phyloP scores from a whole-genome alignment of 768 basidiomycete species.

The Phylloporus sp. region DNA sequence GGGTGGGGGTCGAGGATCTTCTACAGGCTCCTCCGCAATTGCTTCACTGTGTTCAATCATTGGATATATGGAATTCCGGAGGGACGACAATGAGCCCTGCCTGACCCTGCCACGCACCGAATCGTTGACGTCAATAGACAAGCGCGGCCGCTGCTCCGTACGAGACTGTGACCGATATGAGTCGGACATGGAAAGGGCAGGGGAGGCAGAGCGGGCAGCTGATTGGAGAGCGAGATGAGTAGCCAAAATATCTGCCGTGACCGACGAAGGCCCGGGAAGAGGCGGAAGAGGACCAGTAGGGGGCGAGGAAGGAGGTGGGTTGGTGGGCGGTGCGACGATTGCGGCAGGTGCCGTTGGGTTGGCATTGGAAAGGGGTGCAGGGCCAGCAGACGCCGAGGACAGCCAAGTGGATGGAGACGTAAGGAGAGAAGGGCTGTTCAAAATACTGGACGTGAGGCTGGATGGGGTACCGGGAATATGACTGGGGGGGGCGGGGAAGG shows the following conservation, averaged over 20 bases:
- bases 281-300: constrained; percentile 60
- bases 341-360: constrained; percentile 7
- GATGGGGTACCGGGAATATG: constrained; percentile 28
- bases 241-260: constrained; percentile 45
- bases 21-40: constrained; percentile 19
- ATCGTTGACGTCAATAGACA: constrained; percentile 12
- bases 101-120: constrained; percentile 17
- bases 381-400: constrained; percentile 2
- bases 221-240: constrained; percentile 33
- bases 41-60: constrained; percentile 5
- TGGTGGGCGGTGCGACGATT: constrained; percentile 17
- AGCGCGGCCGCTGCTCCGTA: constrained; percentile 13
- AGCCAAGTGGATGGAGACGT: constrained; percentile 6
- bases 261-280: constrained; percentile 56
- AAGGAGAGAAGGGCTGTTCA: constrained; percentile 14
- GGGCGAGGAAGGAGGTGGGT: constrained; percentile 56
- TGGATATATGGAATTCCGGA: constrained; percentile 21
- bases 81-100: constrained; percentile 27
- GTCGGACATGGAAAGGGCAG: constrained; percentile 18
- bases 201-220: constrained; percentile 17
- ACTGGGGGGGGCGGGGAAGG: constrained; percentile 35
- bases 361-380: constrained; percentile 2
- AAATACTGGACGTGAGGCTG: background rate
- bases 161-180: constrained; percentile 17
- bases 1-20: background rate